Base-by-base conservation (phyloP, 176 grass and related monocot genomes). In the Tillandsia fasciculata region DNA sequence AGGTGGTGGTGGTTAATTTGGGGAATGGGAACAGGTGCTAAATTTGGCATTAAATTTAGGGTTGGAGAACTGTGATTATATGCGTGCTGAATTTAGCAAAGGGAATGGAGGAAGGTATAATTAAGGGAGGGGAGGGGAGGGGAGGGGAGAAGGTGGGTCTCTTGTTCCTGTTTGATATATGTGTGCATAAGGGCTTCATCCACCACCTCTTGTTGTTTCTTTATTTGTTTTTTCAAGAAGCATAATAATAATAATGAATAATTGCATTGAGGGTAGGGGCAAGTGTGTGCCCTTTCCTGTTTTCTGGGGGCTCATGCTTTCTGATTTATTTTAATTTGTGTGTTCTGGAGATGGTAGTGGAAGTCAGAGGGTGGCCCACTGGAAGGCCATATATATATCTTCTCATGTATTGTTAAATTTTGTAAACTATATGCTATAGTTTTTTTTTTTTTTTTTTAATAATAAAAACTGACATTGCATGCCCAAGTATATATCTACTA, bases 41-140 rank as follows among this genome's bases (percentile, higher is more conserved):
- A 76, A 84, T 74, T 84, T 71, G 58, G 77, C 65, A 79, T 63
- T 42, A 28, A 48, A 28, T 64, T 83, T 83, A 77, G 68, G 81
- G 73, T 49, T 17, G 70, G 50, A 20, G 66, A 13, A 1, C 64
- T 33, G 11, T 15, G 11, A 50, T 48, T 53, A 48, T 8, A 22
- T 72, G 63, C 33, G 20, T 54, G 48, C 49, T 64, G 76, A 74
- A 78, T 50, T 78, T 57, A 74, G 69, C 53, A 84, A 70, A 69
- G 52, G 76, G 51, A 66, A 59, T 70, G 54, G 56, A 71, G 70
- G 75, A 74, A 71, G 82, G 50, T 75, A 64, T 61, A 57, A 77
- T 20, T 20, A 20, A 20, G 20, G 20, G 20, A 20, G 20, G 20
- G 20, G 20, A 20, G 20, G 20, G 20, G 20, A 20, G 20, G 20